phyloP scores from a whole-genome alignment of 2,329 filamentous ascomycete genomes.

The Bipolaris gigantea region DNA sequence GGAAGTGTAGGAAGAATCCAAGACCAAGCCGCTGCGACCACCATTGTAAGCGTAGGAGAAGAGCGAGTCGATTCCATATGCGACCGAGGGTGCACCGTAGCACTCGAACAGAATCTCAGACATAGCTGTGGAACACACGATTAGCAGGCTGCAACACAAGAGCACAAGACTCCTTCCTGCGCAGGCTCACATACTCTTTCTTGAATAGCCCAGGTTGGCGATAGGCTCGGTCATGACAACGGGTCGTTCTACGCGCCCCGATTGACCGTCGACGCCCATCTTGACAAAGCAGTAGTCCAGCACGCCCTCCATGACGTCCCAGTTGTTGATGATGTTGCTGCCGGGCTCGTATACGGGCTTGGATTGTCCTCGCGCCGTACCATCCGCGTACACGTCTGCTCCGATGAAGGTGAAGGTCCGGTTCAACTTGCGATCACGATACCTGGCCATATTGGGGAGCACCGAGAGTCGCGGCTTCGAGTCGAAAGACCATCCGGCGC shows the following conservation, averaged over 20 bases:
- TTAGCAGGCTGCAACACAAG: constrained; percentile 23
- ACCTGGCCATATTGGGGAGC: constrained; percentile 90
- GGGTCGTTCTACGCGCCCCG: constrained; percentile 77
- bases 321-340: constrained; percentile 90
- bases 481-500: constrained; percentile 96
- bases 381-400: constrained; percentile 90
- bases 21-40: constrained; percentile 81
- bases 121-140: constrained; percentile 66
- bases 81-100: constrained; percentile 85
- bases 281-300: constrained; percentile 95
- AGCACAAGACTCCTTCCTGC: neutral
- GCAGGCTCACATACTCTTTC: constrained; percentile 68
- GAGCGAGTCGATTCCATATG: constrained; percentile 93
- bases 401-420: constrained; percentile 93
- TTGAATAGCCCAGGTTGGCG: constrained; percentile 84
- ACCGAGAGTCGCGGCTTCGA: constrained; percentile 75
- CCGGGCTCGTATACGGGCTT: constrained; percentile 89
- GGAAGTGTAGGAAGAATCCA: constrained; percentile 89
- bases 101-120: constrained; percentile 97
- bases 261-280: constrained; percentile 76
- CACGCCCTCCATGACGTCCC: constrained; percentile 95
- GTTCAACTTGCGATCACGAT: constrained; percentile 89
- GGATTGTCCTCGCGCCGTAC: constrained; percentile 86
- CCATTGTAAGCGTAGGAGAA: constrained; percentile 95
- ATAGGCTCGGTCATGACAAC: constrained; percentile 96